Conservation (phyloP, 495 filamentous ascomycete species). For the Clavariopsis aquatica region DNA sequence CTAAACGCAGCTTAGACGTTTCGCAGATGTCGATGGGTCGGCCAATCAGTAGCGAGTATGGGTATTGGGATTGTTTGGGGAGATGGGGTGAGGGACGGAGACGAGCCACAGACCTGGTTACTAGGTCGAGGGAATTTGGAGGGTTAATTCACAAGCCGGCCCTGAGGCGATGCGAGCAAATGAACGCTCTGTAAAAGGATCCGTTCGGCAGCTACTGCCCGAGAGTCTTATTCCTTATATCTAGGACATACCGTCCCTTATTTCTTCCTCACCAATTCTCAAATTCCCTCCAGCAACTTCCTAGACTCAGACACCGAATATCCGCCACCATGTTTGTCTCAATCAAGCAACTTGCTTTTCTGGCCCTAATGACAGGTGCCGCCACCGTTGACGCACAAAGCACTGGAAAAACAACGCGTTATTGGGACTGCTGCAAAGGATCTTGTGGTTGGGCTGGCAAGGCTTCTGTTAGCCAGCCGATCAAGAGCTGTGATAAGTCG, state of each 20-base stretch:
- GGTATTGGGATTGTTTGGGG: slow-evolving; percentile 6
- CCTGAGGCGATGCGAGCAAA: background rate
- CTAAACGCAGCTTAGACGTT: slow-evolving; percentile 17
- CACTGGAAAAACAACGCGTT: slow-evolving; percentile 60
- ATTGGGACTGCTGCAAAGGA: slow-evolving; percentile 74
- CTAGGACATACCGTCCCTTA: background rate
- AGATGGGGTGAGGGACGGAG: slow-evolving; percentile 4
- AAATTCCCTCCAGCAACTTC: no score
- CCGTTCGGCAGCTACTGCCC: background rate
- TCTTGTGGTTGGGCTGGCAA: slow-evolving; percentile 65
- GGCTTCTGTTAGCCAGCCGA: slow-evolving; percentile 52
- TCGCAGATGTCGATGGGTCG: background rate
- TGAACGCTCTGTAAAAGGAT: slow-evolving; percentile 7
- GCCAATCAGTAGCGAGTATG: background rate
- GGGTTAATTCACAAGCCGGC: slow-evolving; percentile 9
- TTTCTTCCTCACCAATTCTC: background rate
- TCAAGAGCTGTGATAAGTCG: slow-evolving; percentile 58
- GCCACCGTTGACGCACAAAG: slow-evolving; percentile 33
- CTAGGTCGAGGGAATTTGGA: background rate
- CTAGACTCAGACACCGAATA: background rate
- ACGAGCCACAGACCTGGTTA: slow-evolving; percentile 17
- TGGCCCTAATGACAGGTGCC: slow-evolving; percentile 29
- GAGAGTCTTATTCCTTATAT: background rate
- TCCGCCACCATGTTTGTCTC: slow-evolving; percentile 24
- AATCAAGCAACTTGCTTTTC: slow-evolving; percentile 27